Evolutionary conservation across 2,329 filamentous ascomycete species (phyloP), one percentile per base, ranked within the genome.

Genomic region (Colletotrichum brevisporum): DNA sequence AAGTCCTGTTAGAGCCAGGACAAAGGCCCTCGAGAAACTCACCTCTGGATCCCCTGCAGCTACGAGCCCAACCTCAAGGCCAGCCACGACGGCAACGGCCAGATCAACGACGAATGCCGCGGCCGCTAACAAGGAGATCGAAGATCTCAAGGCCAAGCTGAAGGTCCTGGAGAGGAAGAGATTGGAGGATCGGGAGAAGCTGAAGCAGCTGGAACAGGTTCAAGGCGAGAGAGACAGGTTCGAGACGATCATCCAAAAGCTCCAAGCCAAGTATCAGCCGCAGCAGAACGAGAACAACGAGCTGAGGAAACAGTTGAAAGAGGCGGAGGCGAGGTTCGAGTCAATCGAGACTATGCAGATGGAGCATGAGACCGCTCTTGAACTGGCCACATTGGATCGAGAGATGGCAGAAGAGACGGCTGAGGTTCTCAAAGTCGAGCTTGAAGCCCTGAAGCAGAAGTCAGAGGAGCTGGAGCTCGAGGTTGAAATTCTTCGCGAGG

Each of bases 341-440:
- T 84, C 89, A 24, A 84, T 96, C 2, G 93, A 95, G 73, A 85
- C 87, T 36, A 84, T 92, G 62, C 92, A 96, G 77, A 92, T 93
- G 8, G 94, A 98, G 73, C 91, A 97, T 78, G 96, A 98, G 36
- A 88, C 91, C 4, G 89, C 92, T 6, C 83, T 98, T 76, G 96
- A 99, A 80, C 89, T 96, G 80, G 94, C 94, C 6, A 92, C 93
- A 0, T 84, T 99, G 27, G 96, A 99, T 77, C 90, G 94, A 52
- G 95, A 99, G 79, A 97, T 98, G 93, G 96, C 96, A 0, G 95
- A 99, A 79, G 95, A 98, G 80, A 94, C 91, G 51, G 92, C 93
- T 0, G 96, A 98, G 73, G 90, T 92, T 18, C 85, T 92, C 58
- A 96, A 94, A 78, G 87, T 89, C 1, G 95, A 99, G 76, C 83